Base-by-base conservation (phyloP, 345 rosid genomes). In the Salix purpurea region DNA sequence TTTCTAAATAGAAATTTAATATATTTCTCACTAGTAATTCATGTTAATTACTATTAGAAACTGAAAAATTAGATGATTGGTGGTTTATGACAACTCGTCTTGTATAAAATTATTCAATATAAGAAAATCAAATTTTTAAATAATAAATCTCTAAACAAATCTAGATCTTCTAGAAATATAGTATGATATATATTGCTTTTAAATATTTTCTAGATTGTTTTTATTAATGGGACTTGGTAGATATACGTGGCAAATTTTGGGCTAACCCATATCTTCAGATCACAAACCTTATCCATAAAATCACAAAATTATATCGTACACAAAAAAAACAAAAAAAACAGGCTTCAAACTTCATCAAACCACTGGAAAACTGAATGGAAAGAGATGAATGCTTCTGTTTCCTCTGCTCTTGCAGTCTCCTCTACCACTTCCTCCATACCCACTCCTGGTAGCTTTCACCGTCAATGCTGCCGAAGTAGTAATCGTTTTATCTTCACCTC, bases 381-480 rank as follows among this genome's bases (percentile, higher is more conserved):
- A 82, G 81, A 83, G 34, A 88, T 84, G 87, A 85, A 76, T 65
- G 42, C 64, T 70, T 72, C 67, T 74, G 70, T 77, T 42, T 62
- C 85, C 69, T 79, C 82, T 26, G 77, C 75, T 79, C 73, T 83
- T 56, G 52, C 86, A 48, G 28, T 81, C 32, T 16, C 56, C 67
- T 72, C 66, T 56, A 13, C 83, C 5, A 50, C 81, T 67, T 26
- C 85, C 19, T 26, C 86, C 19, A 69, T 34, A 13, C 65, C 83
- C 28, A 2, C 75, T 6, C 26, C 71, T 39, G 37, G 65, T 56
- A 72, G 71, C 77, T 3, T 44, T 24, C 79, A 6, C 76, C 71
- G 71, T 69, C 64, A 39, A 34, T 14, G 48, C 73, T 65, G 52
- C 79, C 76, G 10, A 60, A 40, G 37, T 50, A 68, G 46, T 23